Evolutionary conservation across 1,284 basidiomycete species (phyloP).

Genomic region (Leccinum variabile): DNA sequence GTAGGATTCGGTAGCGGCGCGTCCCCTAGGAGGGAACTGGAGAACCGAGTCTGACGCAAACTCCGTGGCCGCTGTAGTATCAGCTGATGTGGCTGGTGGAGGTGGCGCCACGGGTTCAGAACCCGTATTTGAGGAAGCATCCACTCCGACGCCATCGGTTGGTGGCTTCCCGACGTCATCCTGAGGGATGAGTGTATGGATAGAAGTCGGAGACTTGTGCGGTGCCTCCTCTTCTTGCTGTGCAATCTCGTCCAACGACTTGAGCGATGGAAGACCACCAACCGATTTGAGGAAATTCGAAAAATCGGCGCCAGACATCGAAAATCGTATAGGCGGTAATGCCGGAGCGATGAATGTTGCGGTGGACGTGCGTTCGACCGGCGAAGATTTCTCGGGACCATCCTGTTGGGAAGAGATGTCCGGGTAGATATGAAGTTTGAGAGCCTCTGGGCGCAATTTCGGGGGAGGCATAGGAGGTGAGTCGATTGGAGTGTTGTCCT

Average conservation of each 20-base stretch:
- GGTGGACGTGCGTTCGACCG: slow-evolving; percentile 63
- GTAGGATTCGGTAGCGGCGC: slow-evolving; percentile 28
- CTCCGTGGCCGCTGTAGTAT: slow-evolving; percentile 15
- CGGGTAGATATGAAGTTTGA: slow-evolving; percentile 22
- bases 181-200: slow-evolving; percentile 33
- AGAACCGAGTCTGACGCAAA: slow-evolving; percentile 13
- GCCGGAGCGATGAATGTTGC: slow-evolving; percentile 79
- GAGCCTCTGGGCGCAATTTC: slow-evolving; percentile 38
- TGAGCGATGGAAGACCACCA: slow-evolving; percentile 43
- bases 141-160: neutral
- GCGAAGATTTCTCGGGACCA: slow-evolving; percentile 47
- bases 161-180: slow-evolving; percentile 29
- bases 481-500: slow-evolving; percentile 30
- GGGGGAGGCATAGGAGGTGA: slow-evolving; percentile 52
- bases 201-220: slow-evolving; percentile 26
- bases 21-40: slow-evolving; percentile 21
- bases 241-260: slow-evolving; percentile 45
- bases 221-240: slow-evolving; percentile 33
- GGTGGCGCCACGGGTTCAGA: neutral
- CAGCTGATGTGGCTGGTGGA: neutral
- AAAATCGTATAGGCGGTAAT: slow-evolving; percentile 79
- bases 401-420: slow-evolving; percentile 36
- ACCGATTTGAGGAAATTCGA: slow-evolving; percentile 65
- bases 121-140: neutral
- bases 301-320: slow-evolving; percentile 78